Conservation (phyloP, 1,284 basidiomycete species). For the Gomphus bonarii region DNA sequence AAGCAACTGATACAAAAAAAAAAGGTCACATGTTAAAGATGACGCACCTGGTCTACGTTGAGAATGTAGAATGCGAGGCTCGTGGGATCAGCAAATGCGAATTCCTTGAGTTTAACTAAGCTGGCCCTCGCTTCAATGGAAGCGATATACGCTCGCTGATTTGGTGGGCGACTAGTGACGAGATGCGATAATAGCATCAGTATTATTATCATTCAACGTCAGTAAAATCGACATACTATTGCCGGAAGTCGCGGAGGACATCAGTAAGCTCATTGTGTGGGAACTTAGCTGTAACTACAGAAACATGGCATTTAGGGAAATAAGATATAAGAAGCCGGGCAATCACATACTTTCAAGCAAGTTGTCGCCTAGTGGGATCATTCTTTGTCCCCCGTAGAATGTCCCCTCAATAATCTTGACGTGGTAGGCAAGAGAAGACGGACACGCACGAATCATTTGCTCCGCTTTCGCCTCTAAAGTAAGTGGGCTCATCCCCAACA, state of each 20-base stretch:
- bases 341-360: slow-evolving; percentile 7
- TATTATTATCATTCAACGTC: neutral
- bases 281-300: slow-evolving; percentile 5
- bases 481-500: slow-evolving; percentile 19
- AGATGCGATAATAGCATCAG: too few species aligned
- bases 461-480: slow-evolving; percentile 21
- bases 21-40: neutral
- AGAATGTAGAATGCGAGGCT: slow-evolving; percentile 8
- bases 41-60: slow-evolving; percentile 5
- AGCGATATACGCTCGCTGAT: slow-evolving; percentile 6
- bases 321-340: neutral
- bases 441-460: slow-evolving; percentile 18
- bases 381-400: neutral
- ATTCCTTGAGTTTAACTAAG: slow-evolving; percentile 1
- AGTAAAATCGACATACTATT: slow-evolving; percentile 6
- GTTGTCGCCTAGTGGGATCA: slow-evolving; percentile 9
- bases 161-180: slow-evolving; percentile 2
- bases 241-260: slow-evolving; percentile 3
- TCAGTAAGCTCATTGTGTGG: slow-evolving; percentile 5
- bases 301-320: neutral
- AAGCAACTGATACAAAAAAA: neutral
- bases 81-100: slow-evolving; percentile 2
- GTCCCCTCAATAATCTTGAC: neutral
- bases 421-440: neutral
- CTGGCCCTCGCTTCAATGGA: slow-evolving; percentile 3